These are phyloP conservation scores for Hylodesmum podocarpum DNA, from an alignment of 306 rosid species.

Conservation along the genomic window DNA sequence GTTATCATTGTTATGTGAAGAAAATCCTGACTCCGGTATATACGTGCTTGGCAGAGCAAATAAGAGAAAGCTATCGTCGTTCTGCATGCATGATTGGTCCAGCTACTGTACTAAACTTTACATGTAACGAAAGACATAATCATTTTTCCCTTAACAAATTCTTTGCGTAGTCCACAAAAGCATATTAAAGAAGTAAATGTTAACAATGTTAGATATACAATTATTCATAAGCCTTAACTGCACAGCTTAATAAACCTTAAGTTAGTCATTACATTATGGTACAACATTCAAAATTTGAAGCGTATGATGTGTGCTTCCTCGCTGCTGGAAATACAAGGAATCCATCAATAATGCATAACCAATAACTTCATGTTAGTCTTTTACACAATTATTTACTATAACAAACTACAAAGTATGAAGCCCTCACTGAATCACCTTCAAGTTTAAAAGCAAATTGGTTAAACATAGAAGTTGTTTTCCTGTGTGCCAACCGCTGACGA, in stretches of 20 bases:
- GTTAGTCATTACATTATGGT: too few relatives aligned
- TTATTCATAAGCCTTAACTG: not conserved
- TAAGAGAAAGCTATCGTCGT: not conserved
- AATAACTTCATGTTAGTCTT: not conserved
- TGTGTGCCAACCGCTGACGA: not conserved
- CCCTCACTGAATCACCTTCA: conserved; percentile 4
- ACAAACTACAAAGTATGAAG: conserved; percentile 25
- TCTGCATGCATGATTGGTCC: not conserved
- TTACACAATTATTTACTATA: not conserved
- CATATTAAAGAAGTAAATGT: not conserved
- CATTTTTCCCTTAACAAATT: not conserved
- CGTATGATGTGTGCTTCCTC: not conserved
- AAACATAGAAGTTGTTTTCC: conserved; percentile 18
- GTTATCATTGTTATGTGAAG: too few relatives aligned
- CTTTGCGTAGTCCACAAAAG: not conserved
- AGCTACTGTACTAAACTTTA: not conserved
- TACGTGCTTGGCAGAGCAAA: not conserved
- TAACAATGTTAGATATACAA: not conserved
- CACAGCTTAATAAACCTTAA: not conserved
- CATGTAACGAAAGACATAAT: not conserved
- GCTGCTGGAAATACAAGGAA: not conserved
- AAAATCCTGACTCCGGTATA: too few relatives aligned
- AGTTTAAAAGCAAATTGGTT: conserved; percentile 1
- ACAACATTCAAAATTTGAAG: not conserved
- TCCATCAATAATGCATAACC: conserved; percentile 5